Conservation (phyloP, 2,329 filamentous ascomycete species). For the Madurella fahalii region DNA sequence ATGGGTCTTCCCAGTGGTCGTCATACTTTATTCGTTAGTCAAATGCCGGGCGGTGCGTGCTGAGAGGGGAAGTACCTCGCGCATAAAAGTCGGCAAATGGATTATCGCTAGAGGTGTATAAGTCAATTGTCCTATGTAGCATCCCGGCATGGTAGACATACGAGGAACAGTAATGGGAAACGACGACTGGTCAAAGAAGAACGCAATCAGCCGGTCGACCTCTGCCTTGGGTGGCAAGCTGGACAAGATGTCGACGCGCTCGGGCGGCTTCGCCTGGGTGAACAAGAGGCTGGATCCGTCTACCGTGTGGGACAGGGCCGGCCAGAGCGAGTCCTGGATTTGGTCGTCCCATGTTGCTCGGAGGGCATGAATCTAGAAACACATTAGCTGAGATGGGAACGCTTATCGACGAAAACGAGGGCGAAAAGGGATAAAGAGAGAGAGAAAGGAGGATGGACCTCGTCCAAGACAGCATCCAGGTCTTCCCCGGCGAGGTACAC, state of each 20-base stretch:
- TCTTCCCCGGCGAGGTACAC: slow-evolving; percentile 25
- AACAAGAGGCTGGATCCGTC: slow-evolving; percentile 28
- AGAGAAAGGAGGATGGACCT: slow-evolving; percentile 18
- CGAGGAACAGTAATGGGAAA: slow-evolving; percentile 27
- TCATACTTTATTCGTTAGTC: no score
- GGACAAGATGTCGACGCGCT: slow-evolving; percentile 26
- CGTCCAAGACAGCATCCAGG: slow-evolving; percentile 27
- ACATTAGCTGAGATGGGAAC: background rate
- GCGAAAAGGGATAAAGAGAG: background rate
- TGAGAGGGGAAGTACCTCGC: slow-evolving; percentile 23
- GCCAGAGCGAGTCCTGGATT: no score
- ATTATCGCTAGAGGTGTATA: slow-evolving; percentile 26
- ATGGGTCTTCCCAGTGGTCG: slow-evolving; percentile 45
- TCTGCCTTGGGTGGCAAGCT: slow-evolving; percentile 27
- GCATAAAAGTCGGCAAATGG: slow-evolving; percentile 48
- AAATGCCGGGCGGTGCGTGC: no score
- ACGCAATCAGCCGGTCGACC: slow-evolving; percentile 24
- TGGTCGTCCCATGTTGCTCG: no score
- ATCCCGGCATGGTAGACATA: slow-evolving; percentile 21
- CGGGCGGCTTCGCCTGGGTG: slow-evolving; percentile 24
- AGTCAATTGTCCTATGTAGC: no score
- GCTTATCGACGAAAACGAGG: background rate
- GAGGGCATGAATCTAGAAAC: slow-evolving; percentile 27
- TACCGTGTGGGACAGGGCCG: slow-evolving; percentile 20
- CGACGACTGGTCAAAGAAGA: slow-evolving; percentile 29